These are phyloP conservation scores for Cyanidium caldarium DNA, from an alignment of 23 red algal genomes.

Conservation along the genomic window DNA sequence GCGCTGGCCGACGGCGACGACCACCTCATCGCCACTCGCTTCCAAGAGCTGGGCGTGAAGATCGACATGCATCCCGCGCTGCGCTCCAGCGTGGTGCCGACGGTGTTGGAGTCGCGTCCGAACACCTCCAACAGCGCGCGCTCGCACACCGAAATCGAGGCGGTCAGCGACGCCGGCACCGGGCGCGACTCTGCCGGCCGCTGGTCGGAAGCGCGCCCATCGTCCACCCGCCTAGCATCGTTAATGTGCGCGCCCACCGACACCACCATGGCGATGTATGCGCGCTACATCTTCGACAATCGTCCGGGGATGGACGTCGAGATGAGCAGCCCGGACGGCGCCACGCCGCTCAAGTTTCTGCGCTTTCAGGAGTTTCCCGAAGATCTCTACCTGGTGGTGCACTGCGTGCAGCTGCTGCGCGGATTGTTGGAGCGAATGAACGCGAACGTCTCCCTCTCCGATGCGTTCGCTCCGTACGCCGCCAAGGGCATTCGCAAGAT, in stretches of 20 bases:
- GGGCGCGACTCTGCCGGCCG: not conserved
- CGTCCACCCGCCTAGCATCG: slow-evolving; percentile 17
- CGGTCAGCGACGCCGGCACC: not conserved
- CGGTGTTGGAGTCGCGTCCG: not conserved
- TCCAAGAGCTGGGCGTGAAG: slow-evolving; percentile 55
- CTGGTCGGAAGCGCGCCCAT: not conserved
- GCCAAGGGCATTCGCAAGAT: slow-evolving; percentile 20
- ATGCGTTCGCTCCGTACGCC: slow-evolving; percentile 38
- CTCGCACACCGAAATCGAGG: not conserved
- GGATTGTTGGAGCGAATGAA: slow-evolving; percentile 30
- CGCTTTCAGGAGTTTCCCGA: slow-evolving; percentile 44
- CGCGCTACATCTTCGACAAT: slow-evolving; percentile 70
- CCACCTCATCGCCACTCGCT: slow-evolving; percentile 22
- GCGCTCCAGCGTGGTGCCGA: not conserved
- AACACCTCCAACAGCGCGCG: not conserved
- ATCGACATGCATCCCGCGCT: slow-evolving; percentile 24
- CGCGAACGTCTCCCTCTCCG: slow-evolving; percentile 22
- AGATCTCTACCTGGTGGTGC: slow-evolving; percentile 71
- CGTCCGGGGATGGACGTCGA: slow-evolving; percentile 43
- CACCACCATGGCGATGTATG: slow-evolving; percentile 44
- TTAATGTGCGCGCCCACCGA: slow-evolving; percentile 12
- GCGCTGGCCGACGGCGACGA: slow-evolving; percentile 35
- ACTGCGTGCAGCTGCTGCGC: slow-evolving; percentile 55
- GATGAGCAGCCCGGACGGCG: slow-evolving; percentile 37
- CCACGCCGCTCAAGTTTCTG: slow-evolving; percentile 35